A percentile compares a stretch with the other conserved stretches of the same genome.
These are phyloP conservation scores for Seminavis robusta DNA, from an alignment of 108 stramenopile genomes.

Conservation along the genomic window DNA sequence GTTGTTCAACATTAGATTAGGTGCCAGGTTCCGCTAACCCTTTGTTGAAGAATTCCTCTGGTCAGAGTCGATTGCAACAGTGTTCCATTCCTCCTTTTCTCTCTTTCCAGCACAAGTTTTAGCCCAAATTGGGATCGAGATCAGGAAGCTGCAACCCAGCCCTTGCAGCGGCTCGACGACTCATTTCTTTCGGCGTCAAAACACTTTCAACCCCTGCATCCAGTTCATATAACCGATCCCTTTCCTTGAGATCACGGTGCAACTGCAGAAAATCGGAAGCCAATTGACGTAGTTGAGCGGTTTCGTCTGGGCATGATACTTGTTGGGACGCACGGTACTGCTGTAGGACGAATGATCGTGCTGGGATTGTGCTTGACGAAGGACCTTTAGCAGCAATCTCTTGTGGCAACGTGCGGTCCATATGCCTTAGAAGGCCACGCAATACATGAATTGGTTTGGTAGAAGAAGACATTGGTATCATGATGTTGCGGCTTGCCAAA, in stretches of 20 bases:
- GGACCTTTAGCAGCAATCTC: not conserved
- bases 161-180: slow-evolving; percentile 69
- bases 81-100: no score
- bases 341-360: slow-evolving; percentile 6
- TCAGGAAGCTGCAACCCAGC: slow-evolving; percentile 72
- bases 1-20: no score
- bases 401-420: slow-evolving; percentile 1
- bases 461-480: no score
- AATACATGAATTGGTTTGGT: no score
- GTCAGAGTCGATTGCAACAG: no score
- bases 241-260: slow-evolving; percentile 54
- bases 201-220: slow-evolving; percentile 75
- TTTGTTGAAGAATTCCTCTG: no score
- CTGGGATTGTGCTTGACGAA: not conserved
- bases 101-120: no score
- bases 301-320: slow-evolving; percentile 10
- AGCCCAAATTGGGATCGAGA: no score
- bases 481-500: no score
- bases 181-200: slow-evolving; percentile 70
- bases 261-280: slow-evolving; percentile 59
- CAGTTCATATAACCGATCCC: slow-evolving; percentile 57
- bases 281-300: slow-evolving; percentile 24
- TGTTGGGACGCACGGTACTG: slow-evolving; percentile 32
- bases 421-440: no score
- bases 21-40: no score